Conservation (phyloP, 2,329 filamentous ascomycete genomes). For the Periconia sp. region DNA sequence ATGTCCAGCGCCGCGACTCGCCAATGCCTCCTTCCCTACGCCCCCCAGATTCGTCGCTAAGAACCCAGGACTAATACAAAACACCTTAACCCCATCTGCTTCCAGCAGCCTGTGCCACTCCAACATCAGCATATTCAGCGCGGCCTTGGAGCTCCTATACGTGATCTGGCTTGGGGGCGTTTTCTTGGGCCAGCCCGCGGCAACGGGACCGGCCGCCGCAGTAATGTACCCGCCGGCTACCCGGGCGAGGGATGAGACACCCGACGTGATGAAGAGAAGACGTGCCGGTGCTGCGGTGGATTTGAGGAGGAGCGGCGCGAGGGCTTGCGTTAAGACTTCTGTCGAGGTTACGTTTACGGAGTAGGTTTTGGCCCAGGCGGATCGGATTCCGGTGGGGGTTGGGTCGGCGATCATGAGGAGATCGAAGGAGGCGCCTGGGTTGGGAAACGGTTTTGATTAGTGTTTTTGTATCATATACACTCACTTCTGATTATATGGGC, state of each 20-base stretch:
- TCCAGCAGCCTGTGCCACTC: constrained; percentile 50
- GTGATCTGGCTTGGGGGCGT: constrained; percentile 24
- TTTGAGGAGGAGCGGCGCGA: constrained; percentile 43
- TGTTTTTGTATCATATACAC: too few relatives aligned
- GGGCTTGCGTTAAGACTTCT: constrained; percentile 38
- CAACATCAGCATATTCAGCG: constrained; percentile 54
- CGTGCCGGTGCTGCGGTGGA: constrained; percentile 30
- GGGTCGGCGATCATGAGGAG: constrained; percentile 22
- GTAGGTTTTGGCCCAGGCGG: constrained; percentile 41
- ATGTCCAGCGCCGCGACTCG: constrained; percentile 43
- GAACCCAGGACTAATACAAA: constrained; percentile 49
- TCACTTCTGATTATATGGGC: background rate
- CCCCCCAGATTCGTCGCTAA: constrained; percentile 49
- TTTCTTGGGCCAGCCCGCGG: constrained; percentile 53
- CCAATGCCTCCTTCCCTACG: constrained; percentile 31
- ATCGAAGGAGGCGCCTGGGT: constrained; percentile 50
- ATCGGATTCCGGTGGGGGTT: constrained; percentile 35
- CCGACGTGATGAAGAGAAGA: constrained; percentile 45
- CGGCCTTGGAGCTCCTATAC: constrained; percentile 50
- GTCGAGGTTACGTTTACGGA: constrained; percentile 44
- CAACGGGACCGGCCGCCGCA: constrained; percentile 24
- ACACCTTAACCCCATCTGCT: constrained; percentile 52
- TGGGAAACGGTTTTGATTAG: too few relatives aligned
- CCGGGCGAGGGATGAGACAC: constrained; percentile 42
- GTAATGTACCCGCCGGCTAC: constrained; percentile 26